phyloP scores from a whole-genome alignment of 2,329 filamentous ascomycete genomes.

The Lachnellula cervina region DNA sequence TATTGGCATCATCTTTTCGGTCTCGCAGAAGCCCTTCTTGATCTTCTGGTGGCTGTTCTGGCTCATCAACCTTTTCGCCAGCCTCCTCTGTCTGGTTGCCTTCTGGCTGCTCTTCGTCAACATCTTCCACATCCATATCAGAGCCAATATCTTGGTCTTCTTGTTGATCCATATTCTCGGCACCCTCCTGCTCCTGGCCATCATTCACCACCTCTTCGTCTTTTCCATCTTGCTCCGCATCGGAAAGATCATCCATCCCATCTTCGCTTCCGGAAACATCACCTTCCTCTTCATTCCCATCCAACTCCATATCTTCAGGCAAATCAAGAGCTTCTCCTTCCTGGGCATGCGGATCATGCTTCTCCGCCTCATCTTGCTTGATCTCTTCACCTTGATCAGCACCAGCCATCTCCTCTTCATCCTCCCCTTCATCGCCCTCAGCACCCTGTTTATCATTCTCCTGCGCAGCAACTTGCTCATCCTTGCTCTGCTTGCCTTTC shows the following conservation, averaged over 20 bases:
- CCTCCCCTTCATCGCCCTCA: conserved; percentile 44
- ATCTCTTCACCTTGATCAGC: conserved; percentile 54
- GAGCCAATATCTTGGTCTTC: conserved; percentile 36
- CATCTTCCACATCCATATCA: conserved; percentile 30
- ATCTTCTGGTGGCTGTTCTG: conserved; percentile 50
- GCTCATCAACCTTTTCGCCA: conserved; percentile 44
- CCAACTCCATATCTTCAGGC: conserved; percentile 67
- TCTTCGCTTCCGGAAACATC: conserved; percentile 38
- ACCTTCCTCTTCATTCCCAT: conserved; percentile 52
- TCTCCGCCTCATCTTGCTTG: conserved; percentile 52
- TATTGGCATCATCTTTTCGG: conserved; percentile 43
- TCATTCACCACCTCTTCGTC: conserved; percentile 34
- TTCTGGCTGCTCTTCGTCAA: conserved; percentile 29
- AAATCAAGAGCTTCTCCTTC: conserved; percentile 65
- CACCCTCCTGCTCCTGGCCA: conserved; percentile 42
- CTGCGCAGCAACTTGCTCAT: conserved; percentile 42
- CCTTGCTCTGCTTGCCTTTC: conserved; percentile 62
- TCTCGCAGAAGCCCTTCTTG: conserved; percentile 35
- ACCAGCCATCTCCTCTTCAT: conserved; percentile 57
- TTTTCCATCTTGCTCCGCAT: conserved; percentile 38
- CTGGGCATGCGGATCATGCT: conserved; percentile 60
- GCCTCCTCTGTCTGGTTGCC: conserved; percentile 46
- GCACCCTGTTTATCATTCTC: conserved; percentile 56
- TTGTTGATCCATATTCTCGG: conserved; percentile 34
- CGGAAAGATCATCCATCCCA: conserved; percentile 51